These are phyloP conservation scores for Eucalyptus sp. DNA, from an alignment of 345 rosid genomes.

Conservation along the genomic window DNA sequence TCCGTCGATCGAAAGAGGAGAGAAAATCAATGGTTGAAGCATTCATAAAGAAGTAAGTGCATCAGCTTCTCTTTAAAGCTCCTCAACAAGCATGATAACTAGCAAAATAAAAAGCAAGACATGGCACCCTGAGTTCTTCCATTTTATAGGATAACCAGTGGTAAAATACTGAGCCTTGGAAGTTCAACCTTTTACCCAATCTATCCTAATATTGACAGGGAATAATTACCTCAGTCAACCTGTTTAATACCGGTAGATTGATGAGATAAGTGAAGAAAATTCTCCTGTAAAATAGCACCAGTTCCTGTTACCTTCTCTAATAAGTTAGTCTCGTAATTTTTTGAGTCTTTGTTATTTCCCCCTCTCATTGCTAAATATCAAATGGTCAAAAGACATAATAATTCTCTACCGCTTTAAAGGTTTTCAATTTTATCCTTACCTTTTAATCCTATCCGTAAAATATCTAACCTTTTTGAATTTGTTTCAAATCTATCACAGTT, in stretches of 20 bases:
- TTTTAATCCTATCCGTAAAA: background rate
- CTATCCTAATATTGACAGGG: background rate
- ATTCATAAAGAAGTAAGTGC: constrained; percentile 69
- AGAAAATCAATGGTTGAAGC: constrained; percentile 77
- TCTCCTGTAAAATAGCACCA: background rate
- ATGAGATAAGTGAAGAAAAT: background rate
- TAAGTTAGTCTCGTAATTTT: background rate
- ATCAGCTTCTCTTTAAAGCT: background rate
- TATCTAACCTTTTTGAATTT: background rate
- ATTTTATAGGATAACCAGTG: background rate
- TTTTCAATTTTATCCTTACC: background rate
- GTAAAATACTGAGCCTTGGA: background rate
- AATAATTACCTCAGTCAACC: background rate
- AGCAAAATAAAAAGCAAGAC: background rate
- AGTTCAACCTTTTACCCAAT: background rate
- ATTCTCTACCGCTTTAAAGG: background rate
- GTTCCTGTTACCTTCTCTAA: background rate
- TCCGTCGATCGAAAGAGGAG: constrained; percentile 92
- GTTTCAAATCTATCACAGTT: background rate
- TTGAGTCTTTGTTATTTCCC: background rate
- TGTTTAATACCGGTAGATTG: background rate
- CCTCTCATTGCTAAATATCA: background rate
- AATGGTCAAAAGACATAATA: background rate
- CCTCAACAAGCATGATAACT: background rate
- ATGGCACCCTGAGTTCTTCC: background rate